Evolutionary conservation across 1,284 basidiomycete genomes (phyloP).

Genomic region (Amylostereum chailletii): DNA sequence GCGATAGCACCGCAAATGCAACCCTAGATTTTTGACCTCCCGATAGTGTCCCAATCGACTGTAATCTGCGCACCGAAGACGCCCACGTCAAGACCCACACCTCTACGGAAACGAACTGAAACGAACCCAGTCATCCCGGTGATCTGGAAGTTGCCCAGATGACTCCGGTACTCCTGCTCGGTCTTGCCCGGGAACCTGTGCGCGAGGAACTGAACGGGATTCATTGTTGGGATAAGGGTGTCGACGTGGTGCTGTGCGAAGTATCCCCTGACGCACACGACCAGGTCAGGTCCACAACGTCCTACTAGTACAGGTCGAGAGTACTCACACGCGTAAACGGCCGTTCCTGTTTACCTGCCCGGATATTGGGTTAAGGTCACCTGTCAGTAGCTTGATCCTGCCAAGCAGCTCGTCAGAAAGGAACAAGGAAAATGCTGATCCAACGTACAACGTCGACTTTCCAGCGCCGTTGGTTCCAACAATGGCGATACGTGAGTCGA

Average conservation of each 20-base stretch:
- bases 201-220: slow-evolving; percentile 88
- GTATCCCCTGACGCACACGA: slow-evolving; percentile 55
- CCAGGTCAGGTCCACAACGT: neutral
- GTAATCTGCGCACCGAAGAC: slow-evolving; percentile 39
- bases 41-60: slow-evolving; percentile 76
- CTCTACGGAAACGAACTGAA: neutral
- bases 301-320: neutral
- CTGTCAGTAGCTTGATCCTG: slow-evolving; percentile 91
- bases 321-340: slow-evolving; percentile 72
- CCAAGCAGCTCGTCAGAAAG: slow-evolving; percentile 3
- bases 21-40: slow-evolving; percentile 98
- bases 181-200: slow-evolving; percentile 89
- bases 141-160: slow-evolving; percentile 98
- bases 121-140: slow-evolving; percentile 87
- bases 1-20: slow-evolving; percentile 87
- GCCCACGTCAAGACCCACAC: neutral
- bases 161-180: slow-evolving; percentile 92
- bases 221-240: slow-evolving; percentile 77
- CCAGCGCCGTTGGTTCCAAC: slow-evolving; percentile 81
- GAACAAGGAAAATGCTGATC: neutral
- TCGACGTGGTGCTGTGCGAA: slow-evolving; percentile 99
- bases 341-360: slow-evolving; percentile 90
- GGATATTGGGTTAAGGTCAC: slow-evolving; percentile 73
- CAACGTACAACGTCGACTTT: slow-evolving; percentile 66
- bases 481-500: slow-evolving; percentile 86